Evolutionary conservation across 805 yeast species (phyloP).

Genomic region (Candida germanica): DNA sequence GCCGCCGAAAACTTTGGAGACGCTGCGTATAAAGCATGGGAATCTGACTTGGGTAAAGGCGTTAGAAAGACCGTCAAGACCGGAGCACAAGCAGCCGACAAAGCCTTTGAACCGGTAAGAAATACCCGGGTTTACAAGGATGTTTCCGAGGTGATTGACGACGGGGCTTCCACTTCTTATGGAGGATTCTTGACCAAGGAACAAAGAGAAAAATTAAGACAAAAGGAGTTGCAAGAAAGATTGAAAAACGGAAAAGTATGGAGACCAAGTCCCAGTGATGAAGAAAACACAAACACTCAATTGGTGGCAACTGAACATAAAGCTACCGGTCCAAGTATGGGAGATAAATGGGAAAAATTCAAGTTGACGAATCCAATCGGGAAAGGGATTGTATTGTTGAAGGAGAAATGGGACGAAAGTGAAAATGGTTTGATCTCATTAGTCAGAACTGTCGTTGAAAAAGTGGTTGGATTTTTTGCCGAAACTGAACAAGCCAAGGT

Average conservation of each 20-base stretch:
- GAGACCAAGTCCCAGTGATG: constrained; percentile 25
- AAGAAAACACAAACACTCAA: constrained; percentile 74
- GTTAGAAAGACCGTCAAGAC: constrained; percentile 82
- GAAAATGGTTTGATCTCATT: constrained; percentile 87
- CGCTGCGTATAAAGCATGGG: constrained; percentile 93
- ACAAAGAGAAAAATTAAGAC: constrained; percentile 68
- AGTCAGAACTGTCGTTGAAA: constrained; percentile 74
- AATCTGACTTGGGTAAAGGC: constrained; percentile 84
- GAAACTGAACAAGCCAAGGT: constrained; percentile 97
- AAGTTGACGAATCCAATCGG: constrained; percentile 70
- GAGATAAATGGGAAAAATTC: constrained; percentile 64
- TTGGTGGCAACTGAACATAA: constrained; percentile 80
- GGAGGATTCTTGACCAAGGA: constrained; percentile 92
- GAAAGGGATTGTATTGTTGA: constrained; percentile 55
- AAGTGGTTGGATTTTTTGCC: constrained; percentile 83
- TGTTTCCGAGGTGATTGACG: constrained; percentile 83
- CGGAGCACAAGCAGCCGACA: constrained; percentile 84
- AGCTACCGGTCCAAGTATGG: constrained; percentile 64
- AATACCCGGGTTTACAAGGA: constrained; percentile 87
- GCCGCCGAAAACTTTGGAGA: constrained; percentile 94
- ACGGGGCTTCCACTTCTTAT: constrained; percentile 82
- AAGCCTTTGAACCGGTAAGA: constrained; percentile 89
- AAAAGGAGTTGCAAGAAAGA: constrained; percentile 48
- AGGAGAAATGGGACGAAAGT: constrained; percentile 83
- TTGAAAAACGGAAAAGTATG: constrained; percentile 65